Evolutionary conservation across 768 basidiomycete species (phyloP), one percentile per base, ranked within the genome.

Genomic region (Lactarius indigo): DNA sequence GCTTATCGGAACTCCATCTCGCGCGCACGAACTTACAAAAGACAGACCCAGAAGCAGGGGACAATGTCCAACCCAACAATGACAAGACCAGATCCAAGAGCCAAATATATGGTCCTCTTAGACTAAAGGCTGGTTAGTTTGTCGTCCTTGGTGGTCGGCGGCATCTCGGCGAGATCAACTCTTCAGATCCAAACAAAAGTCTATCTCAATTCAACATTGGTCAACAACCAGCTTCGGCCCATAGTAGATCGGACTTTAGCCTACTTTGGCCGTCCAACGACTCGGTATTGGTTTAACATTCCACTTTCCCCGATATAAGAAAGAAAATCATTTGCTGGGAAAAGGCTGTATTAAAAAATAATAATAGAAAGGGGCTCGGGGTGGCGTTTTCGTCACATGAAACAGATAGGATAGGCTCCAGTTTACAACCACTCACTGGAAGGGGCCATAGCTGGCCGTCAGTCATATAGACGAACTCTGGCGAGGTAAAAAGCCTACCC

Each of bases 111-210:
- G 66, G 66, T 23, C 26, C 62, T 8, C 62, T 68, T 59, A 35
- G 42, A 64, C 66, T 23, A 64, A 47, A 68, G 47, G 47, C 18
- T 28, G 54, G 66, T 23, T 63, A 63, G 50, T 35, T 30, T n/a
- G 4, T 35, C 56, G 18, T 20, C 35, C 23, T 55, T n/a, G 37
- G 18, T 52, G 18, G 52, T 35, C 15, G 26, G 17, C 41, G 42
- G 64, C 55, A 57, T 37, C 23, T 26, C 42, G 58, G 62, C 58
- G 54, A 59, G 66, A 58, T 67, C 50, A 23, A 20, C 12, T 26
- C 33, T n/a, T 17, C 47, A 52, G 66, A 67, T 64, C 55, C 9
- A 66, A 56, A 66, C 65, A 56, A 63, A 63, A 64, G 57, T 64
- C 62, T 37, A 64, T 68, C 66, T 68, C 62, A 58, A 67, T 67